A percentile compares a stretch with the other conserved stretches of the same genome.
These are phyloP conservation scores for Fomitopsis pinicola DNA, from an alignment of 1,284 basidiomycete genomes.

Conservation along the genomic window DNA sequence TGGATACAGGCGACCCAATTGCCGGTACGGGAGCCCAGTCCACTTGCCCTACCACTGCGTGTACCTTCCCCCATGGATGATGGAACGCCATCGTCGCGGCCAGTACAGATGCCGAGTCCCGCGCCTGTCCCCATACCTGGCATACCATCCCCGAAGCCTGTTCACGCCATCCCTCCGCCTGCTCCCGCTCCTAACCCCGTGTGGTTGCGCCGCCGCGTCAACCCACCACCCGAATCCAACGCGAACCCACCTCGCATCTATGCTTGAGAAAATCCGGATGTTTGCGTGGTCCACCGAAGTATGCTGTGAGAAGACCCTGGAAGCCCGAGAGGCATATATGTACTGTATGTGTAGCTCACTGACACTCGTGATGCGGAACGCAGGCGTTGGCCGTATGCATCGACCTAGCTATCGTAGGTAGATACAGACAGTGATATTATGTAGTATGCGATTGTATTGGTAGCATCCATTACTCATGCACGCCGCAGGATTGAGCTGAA, in stretches of 20 bases:
- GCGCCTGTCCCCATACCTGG: constrained; percentile 1
- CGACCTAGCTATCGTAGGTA: neutral
- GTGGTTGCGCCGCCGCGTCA: constrained; percentile 24
- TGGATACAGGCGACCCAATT: constrained; percentile 25
- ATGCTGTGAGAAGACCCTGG: neutral
- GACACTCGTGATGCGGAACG: neutral
- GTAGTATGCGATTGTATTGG: no score
- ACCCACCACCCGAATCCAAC: constrained; percentile 1
- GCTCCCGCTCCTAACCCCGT: constrained; percentile 17
- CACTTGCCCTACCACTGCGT: constrained; percentile 7
- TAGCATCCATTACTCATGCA: no score
- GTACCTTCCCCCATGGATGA: constrained; percentile 3
- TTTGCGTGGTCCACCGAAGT: neutral
- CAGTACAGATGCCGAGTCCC: constrained; percentile 6
- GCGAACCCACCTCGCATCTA: constrained; percentile 1
- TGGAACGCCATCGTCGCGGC: constrained; percentile 12
- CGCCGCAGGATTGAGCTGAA: no score
- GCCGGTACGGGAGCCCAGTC: constrained; percentile 14
- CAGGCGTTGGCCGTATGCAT: neutral
- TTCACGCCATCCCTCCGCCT: constrained; percentile 10
- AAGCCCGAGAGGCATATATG: neutral
- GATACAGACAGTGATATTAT: neutral
- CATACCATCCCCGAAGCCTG: constrained; percentile 3
- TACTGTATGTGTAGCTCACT: neutral
- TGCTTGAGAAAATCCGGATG: neutral